Evolutionary conservation across 2,329 filamentous ascomycete species (phyloP).

Genomic region (Nemania serpens): DNA sequence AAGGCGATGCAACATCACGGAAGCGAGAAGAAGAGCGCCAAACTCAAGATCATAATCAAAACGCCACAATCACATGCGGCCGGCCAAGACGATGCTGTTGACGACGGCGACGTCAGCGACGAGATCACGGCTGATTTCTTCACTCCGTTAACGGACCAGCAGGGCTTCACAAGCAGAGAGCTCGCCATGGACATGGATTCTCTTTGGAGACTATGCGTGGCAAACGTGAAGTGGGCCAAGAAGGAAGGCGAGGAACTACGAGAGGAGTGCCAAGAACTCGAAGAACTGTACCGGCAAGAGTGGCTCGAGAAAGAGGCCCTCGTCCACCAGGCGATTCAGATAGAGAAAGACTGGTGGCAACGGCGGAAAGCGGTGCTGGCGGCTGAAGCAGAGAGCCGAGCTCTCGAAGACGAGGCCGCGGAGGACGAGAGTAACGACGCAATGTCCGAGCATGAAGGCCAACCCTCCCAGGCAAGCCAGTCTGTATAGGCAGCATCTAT

Average conservation of each 20-base stretch:
- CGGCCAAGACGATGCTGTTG: slow-evolving; percentile 58
- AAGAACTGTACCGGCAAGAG: slow-evolving; percentile 69
- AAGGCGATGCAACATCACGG: slow-evolving; percentile 63
- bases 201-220: slow-evolving; percentile 69
- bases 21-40: slow-evolving; percentile 51
- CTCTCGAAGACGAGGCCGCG: slow-evolving; percentile 3
- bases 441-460: slow-evolving; percentile 9
- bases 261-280: slow-evolving; percentile 67
- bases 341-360: slow-evolving; percentile 69
- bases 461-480: slow-evolving; percentile 9
- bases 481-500: slow-evolving; percentile 7
- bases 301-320: slow-evolving; percentile 82
- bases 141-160: slow-evolving; percentile 58
- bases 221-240: slow-evolving; percentile 74
- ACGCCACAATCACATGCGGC: slow-evolving; percentile 61
- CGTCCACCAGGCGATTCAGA: slow-evolving; percentile 71
- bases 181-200: slow-evolving; percentile 62
- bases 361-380: slow-evolving; percentile 59
- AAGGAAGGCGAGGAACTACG: slow-evolving; percentile 67
- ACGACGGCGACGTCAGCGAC: slow-evolving; percentile 60
- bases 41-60: slow-evolving; percentile 68
- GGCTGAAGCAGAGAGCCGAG: slow-evolving; percentile 33
- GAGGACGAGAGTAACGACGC: slow-evolving; percentile 30
- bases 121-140: slow-evolving; percentile 63
- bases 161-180: slow-evolving; percentile 69